These are phyloP conservation scores for Pyrenophora graminea DNA, from an alignment of 2,329 filamentous ascomycete genomes.

Conservation along the genomic window DNA sequence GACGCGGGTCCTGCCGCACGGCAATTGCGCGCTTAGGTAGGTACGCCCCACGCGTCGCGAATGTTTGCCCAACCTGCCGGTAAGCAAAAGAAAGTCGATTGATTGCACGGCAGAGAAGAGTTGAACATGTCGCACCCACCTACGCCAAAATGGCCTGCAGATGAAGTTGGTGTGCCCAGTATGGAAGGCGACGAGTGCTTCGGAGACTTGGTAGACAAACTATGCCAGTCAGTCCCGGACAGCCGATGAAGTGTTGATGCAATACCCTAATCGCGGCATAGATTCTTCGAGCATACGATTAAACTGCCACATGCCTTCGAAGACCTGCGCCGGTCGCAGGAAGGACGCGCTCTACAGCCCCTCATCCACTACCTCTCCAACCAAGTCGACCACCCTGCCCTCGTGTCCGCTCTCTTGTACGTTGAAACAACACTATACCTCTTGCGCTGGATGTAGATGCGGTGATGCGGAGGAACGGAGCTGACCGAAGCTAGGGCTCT, in stretches of 20 bases:
- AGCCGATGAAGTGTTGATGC: slow-evolving; percentile 1
- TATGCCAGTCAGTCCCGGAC: slow-evolving; percentile 52
- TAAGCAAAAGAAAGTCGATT: slow-evolving; percentile 10
- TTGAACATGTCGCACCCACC: slow-evolving; percentile 34
- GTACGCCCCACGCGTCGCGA: slow-evolving; percentile 14
- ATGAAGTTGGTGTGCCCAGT: slow-evolving; percentile 55
- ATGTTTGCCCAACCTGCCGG: slow-evolving; percentile 2
- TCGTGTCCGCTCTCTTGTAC: slow-evolving; percentile 75
- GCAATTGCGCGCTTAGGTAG: slow-evolving; percentile 2
- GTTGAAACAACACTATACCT: slow-evolving; percentile 37
- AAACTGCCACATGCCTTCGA: slow-evolving; percentile 72
- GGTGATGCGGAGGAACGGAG: background rate
- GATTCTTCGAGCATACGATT: slow-evolving; percentile 59
- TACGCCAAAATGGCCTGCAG: slow-evolving; percentile 34
- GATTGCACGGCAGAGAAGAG: slow-evolving; percentile 7
- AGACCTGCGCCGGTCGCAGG: slow-evolving; percentile 69
- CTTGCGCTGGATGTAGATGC: background rate
- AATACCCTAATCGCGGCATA: slow-evolving; percentile 27
- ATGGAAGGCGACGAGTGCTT: slow-evolving; percentile 65
- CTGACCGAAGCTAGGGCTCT: slow-evolving; percentile 60
- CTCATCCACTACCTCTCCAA: slow-evolving; percentile 68
- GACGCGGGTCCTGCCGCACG: slow-evolving; percentile 13
- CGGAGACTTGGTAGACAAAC: slow-evolving; percentile 67
- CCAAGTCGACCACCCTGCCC: slow-evolving; percentile 68
- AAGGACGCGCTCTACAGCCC: slow-evolving; percentile 60